Evolutionary conservation across 1,284 basidiomycete species (phyloP), one percentile per base, ranked within the genome.

Genomic region (Farysia itapuensis): DNA sequence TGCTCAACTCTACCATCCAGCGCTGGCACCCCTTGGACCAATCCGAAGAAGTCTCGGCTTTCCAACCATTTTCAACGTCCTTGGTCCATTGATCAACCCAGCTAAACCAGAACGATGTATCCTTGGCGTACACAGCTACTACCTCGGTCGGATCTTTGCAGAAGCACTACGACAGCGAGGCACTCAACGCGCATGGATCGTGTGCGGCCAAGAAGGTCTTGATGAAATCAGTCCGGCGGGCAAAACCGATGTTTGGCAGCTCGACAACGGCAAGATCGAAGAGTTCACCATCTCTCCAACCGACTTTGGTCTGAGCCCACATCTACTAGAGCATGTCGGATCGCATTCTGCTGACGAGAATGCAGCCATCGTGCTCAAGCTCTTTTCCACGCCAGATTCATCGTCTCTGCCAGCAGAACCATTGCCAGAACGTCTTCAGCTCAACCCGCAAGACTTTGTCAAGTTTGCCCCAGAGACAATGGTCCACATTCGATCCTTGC

Each of bases 11-110:
- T 96, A 91, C 79, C 92, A 98, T 78, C 92, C 93, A 1, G 79
- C 89, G 0, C 82, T 97, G 29, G 89, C 87, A 1, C 82, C 84
- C 56, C 82, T 98, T 63, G 89, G 88, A 0, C 91, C 93, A 0
- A 85, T 88, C 70, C 86, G 94, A 41, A 86, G 88, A 67, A 80
- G 84, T 0, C 84, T 98, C 40, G 91, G 92, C 47, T 96, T 96
- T 81, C 88, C 93, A 20, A 97, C 94, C 3, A 86, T 98, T 80
- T 97, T 97, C 84, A 98, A 98, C 79, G 81, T 95, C 48, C 82
- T 97, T 30, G 94, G 95, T 0, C 94, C 94, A 0, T 82, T 97
- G 31, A 88, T 96, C 79, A 97, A 96, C 78, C 95, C 94, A 0
- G 88, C 90, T 0, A 80, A 81, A 15, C 94, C 94, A 0, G 81